phyloP scores from a whole-genome alignment of 148 eudicot genomes.

The Simmondsia chinensis region DNA sequence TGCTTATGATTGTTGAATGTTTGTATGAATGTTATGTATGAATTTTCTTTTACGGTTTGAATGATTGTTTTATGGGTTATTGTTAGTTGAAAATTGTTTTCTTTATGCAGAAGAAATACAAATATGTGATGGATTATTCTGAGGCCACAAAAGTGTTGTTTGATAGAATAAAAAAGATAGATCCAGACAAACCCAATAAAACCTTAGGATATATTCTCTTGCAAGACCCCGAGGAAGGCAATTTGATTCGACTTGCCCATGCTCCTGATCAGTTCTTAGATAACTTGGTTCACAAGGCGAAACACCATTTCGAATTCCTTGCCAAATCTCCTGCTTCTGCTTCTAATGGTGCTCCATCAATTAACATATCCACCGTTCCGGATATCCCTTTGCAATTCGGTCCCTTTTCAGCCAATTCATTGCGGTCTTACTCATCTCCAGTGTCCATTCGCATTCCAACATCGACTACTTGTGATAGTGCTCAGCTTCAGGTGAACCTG shows the following conservation, averaged over 20 bases:
- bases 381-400: constrained; percentile 29
- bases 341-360: constrained; percentile 26
- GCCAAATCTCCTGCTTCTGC: constrained; percentile 24
- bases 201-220: constrained; percentile 52
- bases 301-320: constrained; percentile 19
- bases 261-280: constrained; percentile 47
- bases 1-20: no score
- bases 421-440: constrained; percentile 23
- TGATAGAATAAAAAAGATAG: constrained; percentile 44
- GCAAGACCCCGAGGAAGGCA: constrained; percentile 30
- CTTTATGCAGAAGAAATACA: constrained; percentile 10
- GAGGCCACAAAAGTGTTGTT: constrained; percentile 37
- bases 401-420: constrained; percentile 24
- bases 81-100: constrained; percentile 3
- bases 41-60: neutral
- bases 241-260: constrained; percentile 55
- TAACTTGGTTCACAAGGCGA: constrained; percentile 34
- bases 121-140: constrained; percentile 44
- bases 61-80: constrained; percentile 1
- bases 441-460: constrained; percentile 10
- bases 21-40: no score
- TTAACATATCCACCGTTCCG: constrained; percentile 13
- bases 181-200: constrained; percentile 50
- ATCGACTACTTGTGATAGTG: constrained; percentile 31
- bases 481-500: constrained; percentile 18